A percentile compares a stretch with the other conserved stretches of the same genome.
Conservation (phyloP, 2,329 filamentous ascomycete genomes). For the Cladophialophora immunda region DNA sequence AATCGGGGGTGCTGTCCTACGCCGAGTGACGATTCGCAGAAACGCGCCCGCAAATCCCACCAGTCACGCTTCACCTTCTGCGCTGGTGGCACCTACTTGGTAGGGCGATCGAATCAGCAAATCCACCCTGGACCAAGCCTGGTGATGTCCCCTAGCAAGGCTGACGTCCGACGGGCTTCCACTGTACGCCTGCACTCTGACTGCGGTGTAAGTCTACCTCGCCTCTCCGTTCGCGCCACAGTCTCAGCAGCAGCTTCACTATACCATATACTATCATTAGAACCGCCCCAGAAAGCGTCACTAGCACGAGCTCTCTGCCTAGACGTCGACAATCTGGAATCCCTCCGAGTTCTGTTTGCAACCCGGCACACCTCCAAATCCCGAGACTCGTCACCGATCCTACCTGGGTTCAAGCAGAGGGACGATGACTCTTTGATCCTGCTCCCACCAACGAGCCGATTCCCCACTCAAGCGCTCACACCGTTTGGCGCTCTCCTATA, state of each 20-base stretch:
- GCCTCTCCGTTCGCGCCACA: not conserved
- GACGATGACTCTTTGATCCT: constrained; percentile 9
- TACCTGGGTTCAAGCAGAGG: constrained; percentile 19
- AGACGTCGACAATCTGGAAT: constrained; percentile 27
- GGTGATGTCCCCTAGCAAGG: constrained; percentile 10
- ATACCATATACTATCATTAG: constrained; percentile 7
- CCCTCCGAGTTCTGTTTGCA: constrained; percentile 36
- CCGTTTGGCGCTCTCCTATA: constrained; percentile 31
- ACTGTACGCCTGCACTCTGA: constrained; percentile 4
- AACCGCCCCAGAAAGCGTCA: not conserved
- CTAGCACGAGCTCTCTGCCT: not conserved
- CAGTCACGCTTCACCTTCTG: not conserved
- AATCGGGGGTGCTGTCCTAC: not conserved
- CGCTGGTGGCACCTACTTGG: not conserved
- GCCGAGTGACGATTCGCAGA: not conserved
- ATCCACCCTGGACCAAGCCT: constrained; percentile 7
- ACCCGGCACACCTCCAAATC: constrained; percentile 21
- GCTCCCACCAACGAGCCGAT: not conserved
- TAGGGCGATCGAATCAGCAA: not conserved
- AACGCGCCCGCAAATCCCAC: constrained; percentile 6
- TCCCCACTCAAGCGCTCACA: constrained; percentile 12
- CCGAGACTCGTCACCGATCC: constrained; percentile 11
- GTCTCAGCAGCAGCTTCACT: not conserved
- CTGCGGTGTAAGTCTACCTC: constrained; percentile 4
- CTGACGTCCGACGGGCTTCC: constrained; percentile 7